Evolutionary conservation across 2,329 filamentous ascomycete genomes (phyloP).

Genomic region (Ilyonectria mors-panacis): DNA sequence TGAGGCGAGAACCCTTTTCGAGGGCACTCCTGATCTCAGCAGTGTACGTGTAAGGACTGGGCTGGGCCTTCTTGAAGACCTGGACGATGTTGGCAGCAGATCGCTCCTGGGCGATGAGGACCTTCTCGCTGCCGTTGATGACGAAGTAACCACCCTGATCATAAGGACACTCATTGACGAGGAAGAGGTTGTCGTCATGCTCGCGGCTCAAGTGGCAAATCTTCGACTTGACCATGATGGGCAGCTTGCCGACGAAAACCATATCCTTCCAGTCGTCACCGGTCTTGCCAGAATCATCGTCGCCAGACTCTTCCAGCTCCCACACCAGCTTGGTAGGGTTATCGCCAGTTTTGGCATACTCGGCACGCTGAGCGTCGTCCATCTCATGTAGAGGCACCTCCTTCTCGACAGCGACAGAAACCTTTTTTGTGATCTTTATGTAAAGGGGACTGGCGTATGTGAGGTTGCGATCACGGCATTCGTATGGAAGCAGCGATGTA

Average conservation of each 20-base stretch:
- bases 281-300: slow-evolving; percentile 66
- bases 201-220: slow-evolving; percentile 91
- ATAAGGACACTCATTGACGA: slow-evolving; percentile 96
- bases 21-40: slow-evolving; percentile 97
- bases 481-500: slow-evolving; percentile 89
- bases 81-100: slow-evolving; percentile 99
- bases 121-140: slow-evolving; percentile 99
- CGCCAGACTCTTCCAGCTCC: slow-evolving; percentile 71
- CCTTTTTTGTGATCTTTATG: slow-evolving; percentile 87
- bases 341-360: slow-evolving; percentile 69
- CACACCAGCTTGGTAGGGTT: slow-evolving; percentile 72
- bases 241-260: slow-evolving; percentile 95
- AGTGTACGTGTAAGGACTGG: slow-evolving; percentile 92
- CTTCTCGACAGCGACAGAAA: slow-evolving; percentile 86
- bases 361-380: slow-evolving; percentile 73
- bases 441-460: slow-evolving; percentile 96
- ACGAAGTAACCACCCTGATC: slow-evolving; percentile 99
- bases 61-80: slow-evolving; percentile 96
- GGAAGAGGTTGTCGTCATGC: slow-evolving; percentile 87
- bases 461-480: slow-evolving; percentile 94
- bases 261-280: slow-evolving; percentile 73
- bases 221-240: slow-evolving; percentile 98
- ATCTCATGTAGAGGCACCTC: slow-evolving; percentile 77
- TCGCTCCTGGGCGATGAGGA: slow-evolving; percentile 96
- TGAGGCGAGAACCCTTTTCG: slow-evolving; percentile 94